Evolutionary conservation across 2,329 filamentous ascomycete genomes (phyloP).

Genomic region (Colletotrichum lentis): DNA sequence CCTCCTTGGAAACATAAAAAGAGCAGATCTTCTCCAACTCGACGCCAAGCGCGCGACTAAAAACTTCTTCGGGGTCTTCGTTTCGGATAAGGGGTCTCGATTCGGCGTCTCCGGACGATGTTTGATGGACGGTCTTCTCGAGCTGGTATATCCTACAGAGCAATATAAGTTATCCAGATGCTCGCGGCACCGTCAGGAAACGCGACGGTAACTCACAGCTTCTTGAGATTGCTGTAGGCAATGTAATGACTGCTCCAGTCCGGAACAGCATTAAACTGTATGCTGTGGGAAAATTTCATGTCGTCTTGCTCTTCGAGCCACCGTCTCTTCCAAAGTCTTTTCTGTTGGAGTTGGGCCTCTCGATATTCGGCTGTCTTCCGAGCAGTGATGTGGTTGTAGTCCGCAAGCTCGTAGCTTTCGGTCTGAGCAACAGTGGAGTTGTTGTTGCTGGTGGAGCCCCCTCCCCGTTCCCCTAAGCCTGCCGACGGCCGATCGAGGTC

Average conservation of each 20-base stretch:
- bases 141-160: constrained; percentile 84
- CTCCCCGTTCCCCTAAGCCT: constrained; percentile 38
- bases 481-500: constrained; percentile 30
- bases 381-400: constrained; percentile 48
- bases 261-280: constrained; percentile 99
- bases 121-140: constrained; percentile 81
- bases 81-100: constrained; percentile 80
- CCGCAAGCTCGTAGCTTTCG: constrained; percentile 52
- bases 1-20: constrained; percentile 90
- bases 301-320: constrained; percentile 79
- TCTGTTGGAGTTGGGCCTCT: constrained; percentile 50
- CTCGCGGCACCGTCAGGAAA: not conserved
- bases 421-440: constrained; percentile 20
- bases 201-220: constrained; percentile 71
- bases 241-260: constrained; percentile 99
- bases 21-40: constrained; percentile 94
- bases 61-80: constrained; percentile 81
- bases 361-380: constrained; percentile 45
- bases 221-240: constrained; percentile 98
- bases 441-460: constrained; percentile 32
- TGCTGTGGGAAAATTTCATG: constrained; percentile 99
- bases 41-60: constrained; percentile 80
- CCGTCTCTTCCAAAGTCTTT: constrained; percentile 69
- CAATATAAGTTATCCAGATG: constrained; percentile 15
- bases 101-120: constrained; percentile 75